Conservation (phyloP, 331 rosid genomes). For the Dryas integrifolia region DNA sequence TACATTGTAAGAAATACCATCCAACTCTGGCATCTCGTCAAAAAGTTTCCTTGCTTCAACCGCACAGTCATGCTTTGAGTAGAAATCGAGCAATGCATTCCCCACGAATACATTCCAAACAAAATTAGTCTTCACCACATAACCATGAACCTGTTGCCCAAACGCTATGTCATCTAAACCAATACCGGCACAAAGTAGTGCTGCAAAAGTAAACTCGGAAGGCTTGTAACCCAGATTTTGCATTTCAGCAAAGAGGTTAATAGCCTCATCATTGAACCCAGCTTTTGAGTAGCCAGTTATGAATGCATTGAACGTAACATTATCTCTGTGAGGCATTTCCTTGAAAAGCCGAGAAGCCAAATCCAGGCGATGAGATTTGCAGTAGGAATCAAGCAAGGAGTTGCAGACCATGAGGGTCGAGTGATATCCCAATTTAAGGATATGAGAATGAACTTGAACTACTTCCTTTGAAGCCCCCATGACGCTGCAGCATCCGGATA, state of each 20-base stretch:
- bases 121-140: constrained; percentile 59
- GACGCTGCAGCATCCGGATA: constrained; percentile 68
- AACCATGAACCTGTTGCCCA: constrained; percentile 71
- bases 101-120: constrained; percentile 80
- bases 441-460: constrained; percentile 58
- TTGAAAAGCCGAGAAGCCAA: constrained; percentile 55
- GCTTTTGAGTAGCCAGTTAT: constrained; percentile 71
- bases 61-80: constrained; percentile 61
- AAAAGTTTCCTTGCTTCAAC: constrained; percentile 55
- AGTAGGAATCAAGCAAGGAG: constrained; percentile 77
- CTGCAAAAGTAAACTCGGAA: constrained; percentile 79
- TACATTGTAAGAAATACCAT: constrained; percentile 78
- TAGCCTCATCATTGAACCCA: constrained; percentile 56
- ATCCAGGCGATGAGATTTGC: constrained; percentile 52
- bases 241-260: constrained; percentile 58
- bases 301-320: constrained; percentile 72
- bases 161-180: constrained; percentile 54
- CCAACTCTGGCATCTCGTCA: constrained; percentile 73
- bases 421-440: constrained; percentile 57
- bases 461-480: constrained; percentile 45
- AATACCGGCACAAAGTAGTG: constrained; percentile 58
- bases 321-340: constrained; percentile 54
- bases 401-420: constrained; percentile 69
- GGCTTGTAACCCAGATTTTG: constrained; percentile 54
- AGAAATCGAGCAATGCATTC: constrained; percentile 86